Base-by-base conservation (phyloP, 805 yeast species). In the Lachancea cidri region DNA sequence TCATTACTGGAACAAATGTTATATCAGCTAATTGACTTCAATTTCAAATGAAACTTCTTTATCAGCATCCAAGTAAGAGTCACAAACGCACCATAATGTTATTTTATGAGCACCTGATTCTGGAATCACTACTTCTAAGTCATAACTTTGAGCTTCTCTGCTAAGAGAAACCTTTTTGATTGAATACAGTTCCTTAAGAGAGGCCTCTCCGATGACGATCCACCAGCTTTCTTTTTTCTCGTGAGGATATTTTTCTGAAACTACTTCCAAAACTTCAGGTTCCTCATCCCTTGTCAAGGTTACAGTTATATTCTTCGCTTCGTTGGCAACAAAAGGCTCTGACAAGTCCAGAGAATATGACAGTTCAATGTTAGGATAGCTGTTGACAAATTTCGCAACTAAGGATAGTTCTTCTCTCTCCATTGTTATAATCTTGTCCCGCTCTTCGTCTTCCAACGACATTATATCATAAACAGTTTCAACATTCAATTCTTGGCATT, bases 41-140 rank as follows among this genome's bases (percentile, higher is more conserved):
- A 81, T 55, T 18, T 71, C 75, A 36, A 83, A 67, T 8, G 68
- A 60, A 17, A 81, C 73, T 64, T 91, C 96, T 59, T 85, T 86
- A 58, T 91, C 98, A 2, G 88, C 94, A 57, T 89, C 98, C n/a
- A 86, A 55, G 53, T 89, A 91, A 0, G 95, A 81, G 54, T 89
- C 97, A 64, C 96, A 84, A 58, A 89, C 76, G 55, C 91, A 80
- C 95, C 95, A 89, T 1, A 87, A 66, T 0, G 80, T 75, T 18
- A 89, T 62, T 14, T 71, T 57, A 41, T 81, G 84, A 4, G 67
- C 57, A 0, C 96, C 96, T 3, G 74, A 58, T 3, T 64, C 70
- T 0, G 86, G 79, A 7, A 86, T 53, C 0, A 77, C 66, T 45
- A 85, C 76, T 19, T 72, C 74, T 33, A 91, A 47, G 5, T 65